A percentile compares a stretch with the other conserved stretches of the same genome.
phyloP scores from a whole-genome alignment of 306 rosid species.

The Crotalaria pallida region DNA sequence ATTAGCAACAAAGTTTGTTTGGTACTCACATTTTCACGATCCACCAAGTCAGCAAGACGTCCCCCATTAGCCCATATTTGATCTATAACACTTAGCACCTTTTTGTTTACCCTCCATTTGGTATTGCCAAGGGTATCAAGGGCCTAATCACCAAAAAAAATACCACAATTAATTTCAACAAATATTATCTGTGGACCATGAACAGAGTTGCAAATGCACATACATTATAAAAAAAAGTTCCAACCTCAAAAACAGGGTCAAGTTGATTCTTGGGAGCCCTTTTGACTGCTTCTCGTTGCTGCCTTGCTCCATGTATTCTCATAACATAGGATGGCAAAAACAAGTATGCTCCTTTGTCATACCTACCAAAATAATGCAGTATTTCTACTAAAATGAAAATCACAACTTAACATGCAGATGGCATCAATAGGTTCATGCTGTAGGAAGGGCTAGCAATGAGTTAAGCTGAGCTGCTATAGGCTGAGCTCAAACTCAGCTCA shows the following conservation, averaged over 20 bases:
- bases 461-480: neutral
- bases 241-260: constrained; percentile 77
- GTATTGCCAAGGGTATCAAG: constrained; percentile 83
- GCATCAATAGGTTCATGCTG: neutral
- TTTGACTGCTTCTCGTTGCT: constrained; percentile 81
- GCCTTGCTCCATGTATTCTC: constrained; percentile 95
- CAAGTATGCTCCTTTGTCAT: constrained; percentile 85
- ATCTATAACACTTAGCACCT: constrained; percentile 74
- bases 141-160: constrained; percentile 51
- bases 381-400: constrained; percentile 15
- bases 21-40: constrained; percentile 69
- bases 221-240: neutral
- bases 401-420: neutral
- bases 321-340: constrained; percentile 86
- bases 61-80: constrained; percentile 96
- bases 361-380: constrained; percentile 44
- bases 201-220: constrained; percentile 11
- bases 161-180: constrained; percentile 26
- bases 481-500: neutral
- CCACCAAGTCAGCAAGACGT: constrained; percentile 69
- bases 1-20: neutral
- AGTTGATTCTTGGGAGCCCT: constrained; percentile 58
- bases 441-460: neutral
- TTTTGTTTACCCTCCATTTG: constrained; percentile 83
- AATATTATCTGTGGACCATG: neutral